Percentiles rank a stretch among this genome's conserved stretches.
These are phyloP conservation scores for Microcyclospora pomicola DNA, from an alignment of 2,329 filamentous ascomycete species.

Conservation along the genomic window DNA sequence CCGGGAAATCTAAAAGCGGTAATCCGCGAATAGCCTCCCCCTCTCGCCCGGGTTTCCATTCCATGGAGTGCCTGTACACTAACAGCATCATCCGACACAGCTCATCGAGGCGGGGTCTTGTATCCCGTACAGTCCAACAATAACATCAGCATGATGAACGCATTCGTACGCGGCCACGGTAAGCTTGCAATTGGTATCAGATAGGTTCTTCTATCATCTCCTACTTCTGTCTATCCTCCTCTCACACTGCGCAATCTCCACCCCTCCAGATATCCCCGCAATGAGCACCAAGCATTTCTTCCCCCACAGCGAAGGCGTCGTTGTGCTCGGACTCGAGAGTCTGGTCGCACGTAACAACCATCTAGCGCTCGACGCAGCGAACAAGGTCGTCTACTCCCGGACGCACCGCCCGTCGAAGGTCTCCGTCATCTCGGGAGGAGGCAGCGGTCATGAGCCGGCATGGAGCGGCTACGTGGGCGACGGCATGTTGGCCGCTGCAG, in stretches of 20 bases:
- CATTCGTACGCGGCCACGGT: background rate
- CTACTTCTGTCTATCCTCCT: background rate
- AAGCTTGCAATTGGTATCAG: background rate
- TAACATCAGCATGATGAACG: no score
- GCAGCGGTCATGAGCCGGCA: slow-evolving; percentile 35
- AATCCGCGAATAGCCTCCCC: no score
- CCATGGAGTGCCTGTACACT: no score
- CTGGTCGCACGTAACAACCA: slow-evolving; percentile 33
- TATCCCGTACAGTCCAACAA: no score
- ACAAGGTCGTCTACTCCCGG: slow-evolving; percentile 36
- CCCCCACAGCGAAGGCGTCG: slow-evolving; percentile 35
- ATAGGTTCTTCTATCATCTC: slow-evolving; percentile 57
- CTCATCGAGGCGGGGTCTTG: no score
- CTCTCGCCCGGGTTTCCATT: no score
- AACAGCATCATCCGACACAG: no score
- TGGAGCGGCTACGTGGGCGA: slow-evolving; percentile 37
- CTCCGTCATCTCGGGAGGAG: slow-evolving; percentile 34
- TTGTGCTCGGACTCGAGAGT: slow-evolving; percentile 35
- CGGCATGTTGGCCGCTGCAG: slow-evolving; percentile 35
- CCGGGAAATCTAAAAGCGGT: no score
- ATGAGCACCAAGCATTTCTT: slow-evolving; percentile 46
- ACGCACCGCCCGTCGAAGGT: slow-evolving; percentile 31
- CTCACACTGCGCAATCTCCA: background rate
- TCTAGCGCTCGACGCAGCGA: slow-evolving; percentile 30
- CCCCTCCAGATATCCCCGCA: slow-evolving; percentile 3